Evolutionary conservation across 257 asterid species (phyloP), one percentile per base, ranked within the genome.

Genomic region (Lantana camara): DNA sequence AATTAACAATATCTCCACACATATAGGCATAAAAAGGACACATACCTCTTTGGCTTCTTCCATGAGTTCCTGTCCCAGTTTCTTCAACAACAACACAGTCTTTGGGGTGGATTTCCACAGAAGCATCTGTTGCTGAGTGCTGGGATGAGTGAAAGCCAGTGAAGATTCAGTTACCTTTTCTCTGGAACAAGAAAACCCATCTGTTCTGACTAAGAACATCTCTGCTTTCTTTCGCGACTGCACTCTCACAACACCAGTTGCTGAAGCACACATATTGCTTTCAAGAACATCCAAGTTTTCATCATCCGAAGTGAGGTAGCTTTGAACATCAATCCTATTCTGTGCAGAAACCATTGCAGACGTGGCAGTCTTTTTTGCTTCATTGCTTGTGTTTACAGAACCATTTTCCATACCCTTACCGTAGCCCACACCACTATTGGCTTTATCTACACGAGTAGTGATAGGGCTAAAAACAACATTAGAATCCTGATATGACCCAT

Each of bases 51-150:
- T 88, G 70, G 96, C 99, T 86, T 94, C 77, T 75, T 90, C 97
- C 97, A 94, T 81, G 78, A 94, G 99, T 77, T 88, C 96, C 70
- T 62, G 82, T 27, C 99, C 99, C 62, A 94, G 87, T 82, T 94
- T 94, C 88, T 94, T 94, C 79, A 94, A 74, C 57, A 94, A 69
- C 70, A 94, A 73, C 47, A 85, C 96, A 57, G 97, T 94, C 82
- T 88, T 94, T 0, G 99, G 99, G 10, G 86, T 60, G 66, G 99
- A 94, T 82, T 90, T 88, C 99, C 99, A 94, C 82, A 88, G 63
- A 77, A 94, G 99, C 95, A 86, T 94, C 81, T 94, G 99, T 75
- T 88, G 99, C 82, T 90, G 99, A 41, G 99, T 94, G 79, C 95
- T 88, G 27, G 99, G 97, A 74, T 94, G 97, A 68, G 96, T 86